phyloP scores from a whole-genome alignment of 306 rosid genomes.

The Vachellia pachyceras region DNA sequence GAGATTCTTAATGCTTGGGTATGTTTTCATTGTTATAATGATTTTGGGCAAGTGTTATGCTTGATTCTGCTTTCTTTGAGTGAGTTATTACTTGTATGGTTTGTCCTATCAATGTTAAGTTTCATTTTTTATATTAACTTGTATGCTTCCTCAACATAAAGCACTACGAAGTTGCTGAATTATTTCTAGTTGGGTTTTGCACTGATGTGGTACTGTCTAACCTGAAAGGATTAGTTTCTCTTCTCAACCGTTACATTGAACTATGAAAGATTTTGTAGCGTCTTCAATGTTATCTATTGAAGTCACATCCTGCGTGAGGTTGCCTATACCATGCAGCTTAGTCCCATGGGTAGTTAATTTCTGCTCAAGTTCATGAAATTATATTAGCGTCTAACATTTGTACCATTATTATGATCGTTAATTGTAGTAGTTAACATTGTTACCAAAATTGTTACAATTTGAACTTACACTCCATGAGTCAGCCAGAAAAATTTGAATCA shows the following conservation, averaged over 20 bases:
- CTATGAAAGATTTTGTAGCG: constrained; percentile 19
- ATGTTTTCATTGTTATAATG: constrained; percentile 10
- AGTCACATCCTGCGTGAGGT: constrained; percentile 19
- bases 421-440: too few species aligned
- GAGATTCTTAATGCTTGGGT: constrained; percentile 22
- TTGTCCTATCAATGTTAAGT: constrained; percentile 13
- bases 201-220: neutral
- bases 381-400: neutral
- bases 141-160: neutral
- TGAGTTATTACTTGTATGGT: constrained; percentile 26
- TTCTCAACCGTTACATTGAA: constrained; percentile 14
- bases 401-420: too few species aligned
- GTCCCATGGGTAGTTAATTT: constrained; percentile 17
- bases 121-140: constrained; percentile 12
- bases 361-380: neutral
- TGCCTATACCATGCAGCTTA: constrained; percentile 12
- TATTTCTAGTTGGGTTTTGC: constrained; percentile 14
- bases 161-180: neutral
- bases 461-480: too few species aligned
- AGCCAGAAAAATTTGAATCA: neutral
- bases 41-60: neutral
- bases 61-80: constrained; percentile 8
- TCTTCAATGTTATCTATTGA: constrained; percentile 19
- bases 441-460: too few species aligned
- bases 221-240: constrained; percentile 4